Percentiles rank a stretch among this genome's conserved stretches.
Evolutionary conservation across 768 basidiomycete species (phyloP).

Genomic region (Dendrothele bispora): DNA sequence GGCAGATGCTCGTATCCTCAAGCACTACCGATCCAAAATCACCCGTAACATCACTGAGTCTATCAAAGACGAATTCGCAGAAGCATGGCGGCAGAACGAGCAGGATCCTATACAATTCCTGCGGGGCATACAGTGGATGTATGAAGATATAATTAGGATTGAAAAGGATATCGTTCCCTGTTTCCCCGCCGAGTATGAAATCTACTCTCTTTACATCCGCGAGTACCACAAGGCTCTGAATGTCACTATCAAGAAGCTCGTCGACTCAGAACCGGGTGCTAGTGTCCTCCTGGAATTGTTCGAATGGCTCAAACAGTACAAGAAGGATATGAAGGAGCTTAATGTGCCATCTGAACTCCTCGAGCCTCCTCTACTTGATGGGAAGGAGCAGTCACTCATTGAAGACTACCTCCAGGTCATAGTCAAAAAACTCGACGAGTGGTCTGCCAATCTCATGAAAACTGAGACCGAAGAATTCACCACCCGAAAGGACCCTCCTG

Average conservation of each 20-base stretch:
- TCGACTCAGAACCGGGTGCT: conserved; percentile 82
- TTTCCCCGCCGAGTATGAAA: conserved; percentile 92
- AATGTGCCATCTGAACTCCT: conserved; percentile 78
- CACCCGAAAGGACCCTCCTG: conserved; percentile 81
- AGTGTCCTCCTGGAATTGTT: conserved; percentile 81
- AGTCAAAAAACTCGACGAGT: conserved; percentile 94
- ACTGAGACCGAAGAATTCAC: conserved; percentile 86
- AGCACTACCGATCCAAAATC: conserved; percentile 92
- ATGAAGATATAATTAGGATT: conserved; percentile 92
- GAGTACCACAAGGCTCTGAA: conserved; percentile 91
- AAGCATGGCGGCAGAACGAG: conserved; percentile 60
- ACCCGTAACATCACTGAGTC: conserved; percentile 77
- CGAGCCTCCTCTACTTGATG: conserved; percentile 89
- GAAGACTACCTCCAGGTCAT: conserved; percentile 95
- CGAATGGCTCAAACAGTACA: conserved; percentile 96
- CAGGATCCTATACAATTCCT: conserved; percentile 73
- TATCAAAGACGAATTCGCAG: conserved; percentile 69
- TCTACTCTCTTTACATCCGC: conserved; percentile 78
- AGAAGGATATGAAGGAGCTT: conserved; percentile 92
- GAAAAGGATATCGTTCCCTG: conserved; percentile 87
- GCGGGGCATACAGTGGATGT: conserved; percentile 83
- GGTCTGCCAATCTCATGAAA: conserved; percentile 92
- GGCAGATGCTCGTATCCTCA: conserved; percentile 89
- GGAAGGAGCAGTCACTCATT: conserved; percentile 90
- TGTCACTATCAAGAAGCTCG: conserved; percentile 65